phyloP scores from a whole-genome alignment of 129 eudicot species.

The Solidago caesia region DNA sequence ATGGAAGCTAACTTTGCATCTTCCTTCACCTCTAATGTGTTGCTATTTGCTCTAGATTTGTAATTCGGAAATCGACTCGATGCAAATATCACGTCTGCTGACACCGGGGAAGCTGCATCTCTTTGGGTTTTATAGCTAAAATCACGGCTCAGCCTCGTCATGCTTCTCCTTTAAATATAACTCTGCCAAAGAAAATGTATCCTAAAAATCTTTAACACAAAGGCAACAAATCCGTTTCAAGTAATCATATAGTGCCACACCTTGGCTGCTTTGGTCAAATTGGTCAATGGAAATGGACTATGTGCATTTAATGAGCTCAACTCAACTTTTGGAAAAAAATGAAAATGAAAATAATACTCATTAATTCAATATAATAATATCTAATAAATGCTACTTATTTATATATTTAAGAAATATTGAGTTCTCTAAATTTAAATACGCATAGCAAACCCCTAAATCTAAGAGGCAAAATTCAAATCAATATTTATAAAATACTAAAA shows the following conservation, averaged over 20 bases:
- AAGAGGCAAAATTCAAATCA: too few relatives aligned
- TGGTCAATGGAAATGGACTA: neutral
- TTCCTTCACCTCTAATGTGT: constrained; percentile 71
- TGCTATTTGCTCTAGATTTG: constrained; percentile 50
- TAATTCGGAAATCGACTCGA: constrained; percentile 75
- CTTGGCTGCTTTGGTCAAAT: neutral
- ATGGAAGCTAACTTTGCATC: constrained; percentile 51
- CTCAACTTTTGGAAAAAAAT: too few relatives aligned
- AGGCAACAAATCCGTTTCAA: neutral
- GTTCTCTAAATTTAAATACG: too few relatives aligned
- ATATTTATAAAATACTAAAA: too few relatives aligned
- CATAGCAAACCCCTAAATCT: too few relatives aligned
- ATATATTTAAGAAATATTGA: too few relatives aligned
- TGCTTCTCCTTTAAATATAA: constrained; percentile 25
- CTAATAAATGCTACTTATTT: too few relatives aligned
- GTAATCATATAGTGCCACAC: neutral
- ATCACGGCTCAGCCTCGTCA: constrained; percentile 80
- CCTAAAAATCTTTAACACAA: constrained; percentile 5
- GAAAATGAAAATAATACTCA: too few relatives aligned
- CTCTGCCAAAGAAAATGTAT: constrained; percentile 13
- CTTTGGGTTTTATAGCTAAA: constrained; percentile 61
- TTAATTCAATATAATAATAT: too few relatives aligned
- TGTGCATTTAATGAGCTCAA: too few relatives aligned
- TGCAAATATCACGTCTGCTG: constrained; percentile 80
- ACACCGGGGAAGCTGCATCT: constrained; percentile 71